These are phyloP conservation scores for Miscanthus lutarioriparius DNA, from an alignment of 176 grass and related monocot species.

Conservation along the genomic window DNA sequence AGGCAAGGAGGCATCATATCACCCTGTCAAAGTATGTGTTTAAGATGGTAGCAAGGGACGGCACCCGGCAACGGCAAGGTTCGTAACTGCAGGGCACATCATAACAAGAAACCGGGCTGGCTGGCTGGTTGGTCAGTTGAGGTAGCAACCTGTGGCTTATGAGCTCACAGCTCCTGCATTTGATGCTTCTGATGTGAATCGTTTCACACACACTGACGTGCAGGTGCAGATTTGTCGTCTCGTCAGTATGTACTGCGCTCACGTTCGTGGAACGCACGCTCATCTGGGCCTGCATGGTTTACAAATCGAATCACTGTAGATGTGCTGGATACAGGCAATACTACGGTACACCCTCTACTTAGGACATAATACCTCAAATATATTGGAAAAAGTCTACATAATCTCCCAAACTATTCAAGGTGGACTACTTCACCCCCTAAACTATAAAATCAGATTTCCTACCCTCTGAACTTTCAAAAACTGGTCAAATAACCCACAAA, in stretches of 20 bases:
- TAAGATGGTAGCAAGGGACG: not conserved
- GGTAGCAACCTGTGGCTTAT: not conserved
- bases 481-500: too few relatives aligned
- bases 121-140: not conserved
- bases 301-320: not conserved
- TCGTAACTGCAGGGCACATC: constrained; percentile 33
- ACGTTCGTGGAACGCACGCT: not conserved
- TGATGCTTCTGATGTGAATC: not conserved
- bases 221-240: not conserved
- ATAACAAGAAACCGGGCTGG: not conserved
- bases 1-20: not conserved
- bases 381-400: too few relatives aligned
- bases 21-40: not conserved
- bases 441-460: too few relatives aligned
- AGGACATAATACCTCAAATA: too few relatives aligned
- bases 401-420: too few relatives aligned
- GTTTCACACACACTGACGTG: not conserved
- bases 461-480: too few relatives aligned
- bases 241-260: not conserved
- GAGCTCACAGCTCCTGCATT: not conserved
- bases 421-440: too few relatives aligned
- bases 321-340: too few relatives aligned
- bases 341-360: too few relatives aligned
- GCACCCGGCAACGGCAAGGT: not conserved
- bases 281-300: not conserved